Evolutionary conservation across 805 yeast genomes (phyloP), one percentile per base, ranked within the genome.

Genomic region (Candida awuae): DNA sequence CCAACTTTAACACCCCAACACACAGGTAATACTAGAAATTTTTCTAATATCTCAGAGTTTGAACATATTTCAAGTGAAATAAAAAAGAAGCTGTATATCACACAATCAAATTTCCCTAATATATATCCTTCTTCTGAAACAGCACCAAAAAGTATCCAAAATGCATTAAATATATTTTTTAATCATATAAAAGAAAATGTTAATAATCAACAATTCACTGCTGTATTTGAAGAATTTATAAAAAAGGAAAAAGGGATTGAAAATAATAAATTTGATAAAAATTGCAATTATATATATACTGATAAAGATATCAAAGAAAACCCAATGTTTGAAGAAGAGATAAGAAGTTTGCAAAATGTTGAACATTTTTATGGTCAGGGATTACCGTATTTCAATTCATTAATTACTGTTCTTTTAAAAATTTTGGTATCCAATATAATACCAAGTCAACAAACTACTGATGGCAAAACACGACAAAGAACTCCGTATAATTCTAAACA

Each of bases 131-230:
- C 48, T 13, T 29, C 41, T 3, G 35, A 47, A 14, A 64, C 55
- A 5, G 75, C 78, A 0, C 97, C 97, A 0, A 69, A 62, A 29
- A 86, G 94, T 44, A 77, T 88, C 21, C 65, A 71, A 33, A 95
- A 90, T 55, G 96, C 96, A 0, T 70, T 84, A 18, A 71, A 72
- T 12, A 70, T 90, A 8, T 71, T 85, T 44, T 67, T 71, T 21
- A 62, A 72, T 9, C 73, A 82, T 13, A 70, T 84, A 2, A 67
- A 75, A 40, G 80, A 81, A 17, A 78, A 83, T 34, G 71, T 84
- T 39, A 71, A 79, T n/a, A 66, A 75, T 13, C 70, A 75, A 42
- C 87, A 88, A 51, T 58, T 88, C 32, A 79, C 87, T 77, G 57
- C 67, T 20, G 90, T 81, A 43, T 67, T 88, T 38, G 82, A 80